These are phyloP conservation scores for Digitaria exilis DNA, from an alignment of 202 grass and related monocot species.

Conservation along the genomic window DNA sequence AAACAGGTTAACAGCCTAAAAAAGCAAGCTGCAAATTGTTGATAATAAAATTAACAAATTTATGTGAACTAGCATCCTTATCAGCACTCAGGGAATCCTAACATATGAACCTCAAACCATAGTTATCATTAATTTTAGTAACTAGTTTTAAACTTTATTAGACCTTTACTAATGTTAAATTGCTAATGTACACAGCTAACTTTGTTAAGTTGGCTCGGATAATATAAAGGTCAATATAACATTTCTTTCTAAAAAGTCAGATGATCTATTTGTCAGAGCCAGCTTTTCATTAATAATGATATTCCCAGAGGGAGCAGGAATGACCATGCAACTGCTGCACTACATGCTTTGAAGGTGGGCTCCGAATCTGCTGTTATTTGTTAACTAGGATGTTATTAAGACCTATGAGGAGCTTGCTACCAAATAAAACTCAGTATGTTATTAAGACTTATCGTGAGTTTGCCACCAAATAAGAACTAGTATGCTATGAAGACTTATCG, in stretches of 20 bases:
- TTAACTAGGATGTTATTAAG: too few relatives aligned
- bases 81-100: neutral
- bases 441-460: constrained; percentile 6
- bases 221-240: neutral
- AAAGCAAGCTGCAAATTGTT: neutral
- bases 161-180: neutral
- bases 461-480: constrained; percentile 22
- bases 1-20: neutral
- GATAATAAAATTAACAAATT: neutral
- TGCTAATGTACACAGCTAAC: neutral
- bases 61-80: neutral
- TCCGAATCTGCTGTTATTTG: too few relatives aligned
- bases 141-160: neutral
- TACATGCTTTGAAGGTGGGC: neutral
- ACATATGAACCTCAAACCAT: neutral
- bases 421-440: constrained; percentile 15
- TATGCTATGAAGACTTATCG: neutral
- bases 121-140: constrained; percentile 2
- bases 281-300: neutral
- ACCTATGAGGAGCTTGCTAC: neutral
- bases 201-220: neutral
- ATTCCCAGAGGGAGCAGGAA: neutral
- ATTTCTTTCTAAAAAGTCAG: neutral
- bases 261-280: neutral
- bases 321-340: neutral